Conservation (phyloP, 495 filamentous ascomycete genomes). For the Aspergillus sclerotioniger region DNA sequence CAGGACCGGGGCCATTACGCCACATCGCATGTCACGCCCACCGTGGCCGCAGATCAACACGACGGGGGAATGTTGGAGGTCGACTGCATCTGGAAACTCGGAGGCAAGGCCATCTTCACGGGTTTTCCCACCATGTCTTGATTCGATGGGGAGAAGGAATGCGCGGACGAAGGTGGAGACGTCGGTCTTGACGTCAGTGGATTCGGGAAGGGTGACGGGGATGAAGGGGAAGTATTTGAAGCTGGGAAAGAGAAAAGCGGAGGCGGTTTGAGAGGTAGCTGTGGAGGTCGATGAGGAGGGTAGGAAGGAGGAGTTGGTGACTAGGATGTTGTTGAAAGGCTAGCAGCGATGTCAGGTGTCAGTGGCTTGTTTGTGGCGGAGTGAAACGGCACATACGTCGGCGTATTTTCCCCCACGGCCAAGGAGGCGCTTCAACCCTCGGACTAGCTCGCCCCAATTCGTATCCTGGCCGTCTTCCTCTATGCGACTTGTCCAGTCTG, state of each 20-base stretch:
- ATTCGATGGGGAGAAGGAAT: constrained; percentile 47
- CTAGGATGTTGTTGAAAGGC: constrained; percentile 76
- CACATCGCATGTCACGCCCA: constrained; percentile 76
- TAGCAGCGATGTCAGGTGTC: constrained; percentile 30
- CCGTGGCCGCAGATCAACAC: constrained; percentile 85
- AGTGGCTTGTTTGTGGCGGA: background rate
- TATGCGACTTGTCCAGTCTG: constrained; percentile 75
- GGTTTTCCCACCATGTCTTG: constrained; percentile 29
- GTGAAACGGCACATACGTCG: constrained; percentile 58
- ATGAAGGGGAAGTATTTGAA: constrained; percentile 77
- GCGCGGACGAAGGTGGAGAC: constrained; percentile 38
- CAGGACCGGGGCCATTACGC: constrained; percentile 72
- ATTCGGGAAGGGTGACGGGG: constrained; percentile 30
- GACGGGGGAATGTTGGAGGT: constrained; percentile 62
- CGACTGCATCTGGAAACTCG: constrained; percentile 41
- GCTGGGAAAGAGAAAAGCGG: constrained; percentile 70
- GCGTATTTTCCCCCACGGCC: constrained; percentile 63
- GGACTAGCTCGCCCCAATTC: constrained; percentile 59
- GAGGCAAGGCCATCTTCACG: constrained; percentile 30
- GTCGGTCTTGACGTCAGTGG: constrained; percentile 13
- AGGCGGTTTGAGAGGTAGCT: constrained; percentile 44
- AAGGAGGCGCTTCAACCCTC: constrained; percentile 65
- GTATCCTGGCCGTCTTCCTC: constrained; percentile 55
- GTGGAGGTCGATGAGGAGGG: constrained; percentile 37
- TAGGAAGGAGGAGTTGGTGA: constrained; percentile 68